Evolutionary conservation across 495 filamentous ascomycete species (phyloP).

Genomic region (Podospora tetraspora): DNA sequence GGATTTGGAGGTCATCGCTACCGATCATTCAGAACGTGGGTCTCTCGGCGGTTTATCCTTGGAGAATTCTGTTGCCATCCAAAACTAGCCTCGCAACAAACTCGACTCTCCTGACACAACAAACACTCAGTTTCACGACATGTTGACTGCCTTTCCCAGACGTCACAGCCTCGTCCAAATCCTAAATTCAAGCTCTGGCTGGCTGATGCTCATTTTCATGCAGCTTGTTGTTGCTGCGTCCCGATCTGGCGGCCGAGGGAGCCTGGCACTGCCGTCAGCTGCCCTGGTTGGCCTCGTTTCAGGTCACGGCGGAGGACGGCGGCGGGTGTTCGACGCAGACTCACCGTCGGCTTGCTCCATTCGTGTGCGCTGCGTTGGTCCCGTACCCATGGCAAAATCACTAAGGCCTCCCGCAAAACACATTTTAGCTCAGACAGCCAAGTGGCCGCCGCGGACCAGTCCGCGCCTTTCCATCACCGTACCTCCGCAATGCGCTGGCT

Average conservation of each 20-base stretch:
- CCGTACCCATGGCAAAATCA: slow-evolving; percentile 1
- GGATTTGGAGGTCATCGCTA: neutral
- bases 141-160: slow-evolving; percentile 6
- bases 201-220: slow-evolving; percentile 1
- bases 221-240: neutral
- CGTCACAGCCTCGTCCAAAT: neutral
- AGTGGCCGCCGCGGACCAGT: neutral
- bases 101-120: neutral
- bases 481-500: neutral
- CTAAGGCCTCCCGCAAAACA: slow-evolving; percentile 7
- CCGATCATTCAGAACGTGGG: neutral
- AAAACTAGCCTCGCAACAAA: neutral
- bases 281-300: slow-evolving; percentile 14
- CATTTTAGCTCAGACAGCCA: neutral
- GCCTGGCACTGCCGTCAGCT: slow-evolving; percentile 3
- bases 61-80: neutral
- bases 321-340: neutral
- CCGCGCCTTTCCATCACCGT: neutral
- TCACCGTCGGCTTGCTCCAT: slow-evolving; percentile 13
- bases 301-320: slow-evolving; percentile 9
- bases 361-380: neutral
- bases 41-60: neutral
- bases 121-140: neutral
- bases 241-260: neutral
- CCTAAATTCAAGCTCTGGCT: too few relatives aligned